Base-by-base conservation (phyloP, 169 alveolate genomes). In the Toxoplasma gondii region DNA sequence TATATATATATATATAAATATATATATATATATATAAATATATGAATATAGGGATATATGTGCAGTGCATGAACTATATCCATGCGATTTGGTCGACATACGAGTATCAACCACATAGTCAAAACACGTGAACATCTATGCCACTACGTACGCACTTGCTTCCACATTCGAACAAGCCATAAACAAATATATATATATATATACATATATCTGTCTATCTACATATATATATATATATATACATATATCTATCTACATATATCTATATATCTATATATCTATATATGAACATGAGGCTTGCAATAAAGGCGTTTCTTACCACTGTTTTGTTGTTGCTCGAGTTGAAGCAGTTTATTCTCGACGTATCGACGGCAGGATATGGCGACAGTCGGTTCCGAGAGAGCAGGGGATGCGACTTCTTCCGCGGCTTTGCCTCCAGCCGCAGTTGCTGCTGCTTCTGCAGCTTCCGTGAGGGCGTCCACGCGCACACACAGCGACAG, bases 401-500 rank as follows among this genome's bases (percentile, higher is more conserved):
- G 58, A 0, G 94, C 87, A 0, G 94, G 34, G 74, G 74, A 4
- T 16, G 91, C 54, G 39, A 27, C 91, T 0, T 67, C 90, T 4
- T 69, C 91, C 7, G 81, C 90, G 84, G 54, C 92, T 34, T 64
- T 38, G 12, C 38, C 78, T 31, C 92, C 94, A 2, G 92, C 94
- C 44, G 88, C 94, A 43, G 95, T 94, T 2, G 94, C 96, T 12
- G 96, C 94, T 45, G 95, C 74, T 31, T 91, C 95, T 16, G 91
- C 95, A 24, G 92, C 92, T 27, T 96, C 97, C 16, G 96, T 96
- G n/a, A 99, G 97, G 53, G 99, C 99, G 96, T 99, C 99, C 38
- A 99, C 99, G 93, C 99, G 98, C 39, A 98, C 97, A 88, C 99
- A 99, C 49, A 99, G 98, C 54, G 99, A 99, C 70, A 99, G 98